Conservation (phyloP, 257 asterid genomes). For the Solanum microdontum region DNA sequence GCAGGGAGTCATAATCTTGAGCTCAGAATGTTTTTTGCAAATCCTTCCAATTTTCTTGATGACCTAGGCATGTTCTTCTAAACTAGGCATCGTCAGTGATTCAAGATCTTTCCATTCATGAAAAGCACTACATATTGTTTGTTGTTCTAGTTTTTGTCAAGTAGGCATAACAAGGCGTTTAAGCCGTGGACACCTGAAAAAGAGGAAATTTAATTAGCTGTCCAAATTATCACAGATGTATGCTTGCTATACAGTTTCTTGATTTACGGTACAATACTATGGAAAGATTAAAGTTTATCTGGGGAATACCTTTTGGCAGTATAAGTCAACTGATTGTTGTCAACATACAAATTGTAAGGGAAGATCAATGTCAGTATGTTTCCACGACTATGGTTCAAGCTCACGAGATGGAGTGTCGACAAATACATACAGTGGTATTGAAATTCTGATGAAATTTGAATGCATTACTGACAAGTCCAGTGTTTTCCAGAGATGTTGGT, state of each 20-base stretch:
- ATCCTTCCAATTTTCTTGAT: conserved; percentile 42
- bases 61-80: conserved; percentile 47
- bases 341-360: conserved; percentile 49
- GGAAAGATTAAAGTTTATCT: not conserved
- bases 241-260: not conserved
- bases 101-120: conserved; percentile 52
- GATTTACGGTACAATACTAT: not conserved
- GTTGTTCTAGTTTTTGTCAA: conserved; percentile 22
- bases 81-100: conserved; percentile 66
- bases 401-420: conserved; percentile 58
- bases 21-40: conserved; percentile 48
- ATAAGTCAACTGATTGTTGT: conserved; percentile 52
- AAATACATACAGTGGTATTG: conserved; percentile 50
- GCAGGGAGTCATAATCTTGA: conserved; percentile 61
- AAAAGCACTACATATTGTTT: conserved; percentile 48
- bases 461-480: conserved; percentile 44
- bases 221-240: not conserved
- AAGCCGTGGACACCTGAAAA: too few relatives aligned
- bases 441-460: conserved; percentile 63
- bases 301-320: conserved; percentile 51
- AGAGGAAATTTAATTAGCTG: too few relatives aligned
- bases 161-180: too few relatives aligned
- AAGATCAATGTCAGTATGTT: conserved; percentile 46
- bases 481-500: conserved; percentile 50
- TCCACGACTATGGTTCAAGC: conserved; percentile 47